phyloP scores from a whole-genome alignment of 176 grass and related monocot genomes.

The Zea mays region Zm-B73-REFERENCE-NAM-5.0 NC_050097.1:188987501-188988000 shows the following conservation, averaged over 20 bases:
- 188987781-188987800: slow-evolving; percentile 72
- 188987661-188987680: background rate
- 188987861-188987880: slow-evolving; percentile 71
- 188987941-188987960: slow-evolving; percentile 23
- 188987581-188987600: background rate
- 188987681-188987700: background rate
- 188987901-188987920: slow-evolving; percentile 78
- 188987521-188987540: slow-evolving; percentile 8
- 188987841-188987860: slow-evolving; percentile 75
- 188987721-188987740: slow-evolving; percentile 47
- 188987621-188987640: background rate
- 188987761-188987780: slow-evolving; percentile 64
- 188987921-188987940: slow-evolving; percentile 28
- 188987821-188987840: slow-evolving; percentile 76
- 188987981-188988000: background rate
- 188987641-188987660: background rate
- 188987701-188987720: slow-evolving; percentile 23
- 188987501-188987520: slow-evolving; percentile 7
- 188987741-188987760: slow-evolving; percentile 63
- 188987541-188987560: background rate
- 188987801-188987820: slow-evolving; percentile 73
- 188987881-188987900: slow-evolving; percentile 77
- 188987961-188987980: background rate
- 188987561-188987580: background rate
- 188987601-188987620: slow-evolving; percentile 2